These are phyloP conservation scores for Serpula lacrymans DNA, from an alignment of 768 basidiomycete species.

Conservation along the genomic window DNA sequence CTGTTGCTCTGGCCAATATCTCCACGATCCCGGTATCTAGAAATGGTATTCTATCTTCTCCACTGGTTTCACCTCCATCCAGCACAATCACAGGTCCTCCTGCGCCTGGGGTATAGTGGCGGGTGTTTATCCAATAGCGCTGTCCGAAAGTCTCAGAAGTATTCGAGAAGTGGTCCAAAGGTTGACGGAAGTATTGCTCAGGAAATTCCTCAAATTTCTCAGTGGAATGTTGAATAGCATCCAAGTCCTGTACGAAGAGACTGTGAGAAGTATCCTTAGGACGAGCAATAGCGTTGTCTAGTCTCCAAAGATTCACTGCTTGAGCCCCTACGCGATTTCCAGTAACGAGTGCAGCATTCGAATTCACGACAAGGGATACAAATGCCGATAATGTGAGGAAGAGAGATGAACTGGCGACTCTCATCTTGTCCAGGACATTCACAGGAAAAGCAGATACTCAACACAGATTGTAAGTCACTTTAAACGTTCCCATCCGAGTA, in stretches of 20 bases:
- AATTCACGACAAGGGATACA: too few species aligned
- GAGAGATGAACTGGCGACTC: too few species aligned
- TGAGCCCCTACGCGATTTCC: slow-evolving; percentile 56
- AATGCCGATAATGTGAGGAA: too few species aligned
- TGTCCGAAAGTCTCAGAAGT: slow-evolving; percentile 69
- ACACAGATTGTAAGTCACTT: too few species aligned
- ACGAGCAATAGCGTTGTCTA: slow-evolving; percentile 31
- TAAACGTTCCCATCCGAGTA: too few species aligned
- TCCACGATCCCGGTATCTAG: slow-evolving; percentile 80
- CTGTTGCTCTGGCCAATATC: slow-evolving; percentile 78
- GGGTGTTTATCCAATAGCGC: slow-evolving; percentile 88
- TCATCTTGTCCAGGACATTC: too few species aligned
- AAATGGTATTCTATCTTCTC: slow-evolving; percentile 55
- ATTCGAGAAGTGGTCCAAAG: slow-evolving; percentile 75
- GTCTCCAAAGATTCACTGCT: slow-evolving; percentile 63
- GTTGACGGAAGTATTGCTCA: slow-evolving; percentile 75
- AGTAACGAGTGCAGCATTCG: too few species aligned
- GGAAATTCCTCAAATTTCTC: slow-evolving; percentile 40
- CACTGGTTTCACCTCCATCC: slow-evolving; percentile 92
- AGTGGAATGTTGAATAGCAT: slow-evolving; percentile 9
- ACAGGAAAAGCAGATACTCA: too few species aligned
- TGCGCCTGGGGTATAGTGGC: slow-evolving; percentile 68
- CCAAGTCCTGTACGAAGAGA: slow-evolving; percentile 20
- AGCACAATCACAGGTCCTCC: slow-evolving; percentile 86
- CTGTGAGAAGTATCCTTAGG: slow-evolving; percentile 12